Base-by-base conservation (phyloP, 192 early-diverging fungal genomes). In the Podila verticillata region DNA sequence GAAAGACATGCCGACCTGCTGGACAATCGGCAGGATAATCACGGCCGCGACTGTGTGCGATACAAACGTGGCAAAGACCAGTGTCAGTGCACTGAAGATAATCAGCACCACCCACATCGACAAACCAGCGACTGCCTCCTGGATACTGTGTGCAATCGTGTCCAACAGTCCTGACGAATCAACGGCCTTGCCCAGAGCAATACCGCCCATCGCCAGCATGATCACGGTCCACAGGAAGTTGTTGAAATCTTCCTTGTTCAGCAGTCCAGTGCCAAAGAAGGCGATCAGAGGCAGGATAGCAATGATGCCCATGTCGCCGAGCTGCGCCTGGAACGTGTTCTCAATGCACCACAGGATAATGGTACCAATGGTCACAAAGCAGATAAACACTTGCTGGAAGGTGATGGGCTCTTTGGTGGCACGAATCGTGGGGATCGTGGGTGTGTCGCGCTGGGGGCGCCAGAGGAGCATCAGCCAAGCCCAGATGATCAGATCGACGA, bases 41-140 rank as follows among this genome's bases (percentile, higher is more conserved):
- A 94, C 79, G 5, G 93, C 93, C 2, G 91, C 93, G 20, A 94
- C 93, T 0, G 93, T 94, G 69, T 94, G 93, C 1, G 87, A 89
- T n/a, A 94, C 91, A 74, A 94, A 94, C 19, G 87, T 90, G 5
- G 92, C 88, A 68, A 92, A 87, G 19, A 93, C 87, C 32, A 91
- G 62, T 10, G 93, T 90, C 64, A 93, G 80, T 4, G 75, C 79
- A 32, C 87, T 84, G 62, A 94, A 90, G 39, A 93, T 70, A 34
- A 85, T 61, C 35, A 92, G 65, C 61, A 90, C 89, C 9, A 81
- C 71, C 77, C 89, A 89, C 59, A 86, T 44, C 0, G 87, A 75
- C 30, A 93, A 36, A 12, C 80, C 79, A 24, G 69, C 48, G 61
- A 92, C 73, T 34, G 86, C 82, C 15, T 86, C 83, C 48, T 88